These are phyloP conservation scores for Chalciporus chontae DNA, from an alignment of 768 basidiomycete genomes.

Conservation along the genomic window DNA sequence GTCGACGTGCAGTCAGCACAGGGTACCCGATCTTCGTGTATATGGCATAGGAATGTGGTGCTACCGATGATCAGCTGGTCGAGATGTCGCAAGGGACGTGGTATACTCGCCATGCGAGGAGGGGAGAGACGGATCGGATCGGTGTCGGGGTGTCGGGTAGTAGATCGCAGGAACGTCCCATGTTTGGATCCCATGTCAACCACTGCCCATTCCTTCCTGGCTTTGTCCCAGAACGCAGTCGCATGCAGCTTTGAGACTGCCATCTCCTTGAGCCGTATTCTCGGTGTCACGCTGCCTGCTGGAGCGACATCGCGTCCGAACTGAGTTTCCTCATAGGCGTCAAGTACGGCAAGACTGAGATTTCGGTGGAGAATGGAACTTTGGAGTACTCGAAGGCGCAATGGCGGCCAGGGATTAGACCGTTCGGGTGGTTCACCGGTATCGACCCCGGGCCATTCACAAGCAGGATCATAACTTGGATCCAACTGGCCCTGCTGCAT, in stretches of 20 bases:
- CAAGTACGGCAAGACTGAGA: conserved; percentile 56
- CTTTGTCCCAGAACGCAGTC: conserved; percentile 66
- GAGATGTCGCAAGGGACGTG: conserved; percentile 57
- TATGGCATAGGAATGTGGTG: conserved; percentile 67
- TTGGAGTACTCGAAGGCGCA: conserved; percentile 39
- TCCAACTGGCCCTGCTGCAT: background rate
- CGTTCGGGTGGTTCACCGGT: conserved; percentile 10
- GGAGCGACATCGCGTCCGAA: conserved; percentile 68
- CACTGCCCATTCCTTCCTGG: conserved; percentile 59
- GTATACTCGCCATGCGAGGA: conserved; percentile 64
- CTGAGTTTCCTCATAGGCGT: conserved; percentile 62
- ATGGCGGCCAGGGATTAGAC: conserved; percentile 8
- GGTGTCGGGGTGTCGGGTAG: conserved; percentile 15
- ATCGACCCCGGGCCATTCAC: conserved; percentile 57
- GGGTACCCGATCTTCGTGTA: conserved; percentile 59
- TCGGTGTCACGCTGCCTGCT: conserved; percentile 49
- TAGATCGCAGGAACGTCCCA: conserved; percentile 61
- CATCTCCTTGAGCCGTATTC: conserved; percentile 80
- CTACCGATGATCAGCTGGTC: conserved; percentile 66
- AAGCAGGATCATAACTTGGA: conserved; percentile 43
- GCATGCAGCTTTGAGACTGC: conserved; percentile 80
- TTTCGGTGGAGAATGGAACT: conserved; percentile 47
- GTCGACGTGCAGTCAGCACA: conserved; percentile 58
- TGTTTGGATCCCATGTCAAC: conserved; percentile 88
- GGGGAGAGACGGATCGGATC: conserved; percentile 56